These are phyloP conservation scores for Vitis hybrid DNA, from an alignment of 177 flowering plant genomes.

Conservation along the genomic window DNA sequence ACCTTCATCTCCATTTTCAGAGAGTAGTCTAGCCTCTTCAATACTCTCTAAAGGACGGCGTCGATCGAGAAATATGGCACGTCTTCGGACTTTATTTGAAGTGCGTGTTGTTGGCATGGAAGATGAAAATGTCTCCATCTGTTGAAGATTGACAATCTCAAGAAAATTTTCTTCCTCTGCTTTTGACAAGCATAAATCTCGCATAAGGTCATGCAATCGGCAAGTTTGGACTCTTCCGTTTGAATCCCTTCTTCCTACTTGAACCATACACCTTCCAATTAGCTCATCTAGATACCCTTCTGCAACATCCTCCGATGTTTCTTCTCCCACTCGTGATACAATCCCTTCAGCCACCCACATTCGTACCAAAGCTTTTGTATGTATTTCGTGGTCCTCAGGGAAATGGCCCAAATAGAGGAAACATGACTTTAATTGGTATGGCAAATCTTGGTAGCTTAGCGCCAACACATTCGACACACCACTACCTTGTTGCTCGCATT, in stretches of 20 bases:
- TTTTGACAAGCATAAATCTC: slow-evolving; percentile 14
- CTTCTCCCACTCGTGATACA: not conserved
- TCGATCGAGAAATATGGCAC: not conserved
- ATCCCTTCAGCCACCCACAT: slow-evolving; percentile 8
- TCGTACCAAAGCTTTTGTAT: not conserved
- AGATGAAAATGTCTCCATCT: not conserved
- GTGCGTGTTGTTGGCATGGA: not conserved
- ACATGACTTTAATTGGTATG: slow-evolving; percentile 1
- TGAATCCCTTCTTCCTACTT: not conserved
- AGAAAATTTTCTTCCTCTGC: slow-evolving; percentile 8
- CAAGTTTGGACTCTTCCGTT: slow-evolving; percentile 9
- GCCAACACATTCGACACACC: not conserved
- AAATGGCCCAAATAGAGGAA: slow-evolving; percentile 4
- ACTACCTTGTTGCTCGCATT: not conserved
- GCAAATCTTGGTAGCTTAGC: slow-evolving; percentile 1
- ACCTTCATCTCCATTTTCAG: no score
- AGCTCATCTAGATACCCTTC: slow-evolving; percentile 14
- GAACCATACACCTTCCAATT: not conserved
- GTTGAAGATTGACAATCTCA: not conserved
- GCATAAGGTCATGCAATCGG: slow-evolving; percentile 19
- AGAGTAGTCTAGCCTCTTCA: not conserved
- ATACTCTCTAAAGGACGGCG: no score
- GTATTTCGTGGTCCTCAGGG: not conserved
- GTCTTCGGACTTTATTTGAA: not conserved
- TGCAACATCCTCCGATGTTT: slow-evolving; percentile 8